Evolutionary conservation across 768 basidiomycete genomes (phyloP).

Genomic region (Amanita thiersii): DNA sequence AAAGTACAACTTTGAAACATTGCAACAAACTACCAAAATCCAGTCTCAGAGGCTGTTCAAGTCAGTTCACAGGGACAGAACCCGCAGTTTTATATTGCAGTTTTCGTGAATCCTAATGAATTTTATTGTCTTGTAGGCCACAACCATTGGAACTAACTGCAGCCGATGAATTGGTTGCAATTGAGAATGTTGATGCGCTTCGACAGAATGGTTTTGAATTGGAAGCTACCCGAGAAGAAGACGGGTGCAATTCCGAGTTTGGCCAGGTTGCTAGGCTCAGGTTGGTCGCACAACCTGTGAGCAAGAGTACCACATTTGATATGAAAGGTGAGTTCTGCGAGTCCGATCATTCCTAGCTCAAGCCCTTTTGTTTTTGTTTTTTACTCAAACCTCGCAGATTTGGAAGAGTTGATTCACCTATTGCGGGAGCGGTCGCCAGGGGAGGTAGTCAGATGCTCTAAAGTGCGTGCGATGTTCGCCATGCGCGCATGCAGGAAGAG

Average conservation of each 20-base stretch:
- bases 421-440: conserved; percentile 72
- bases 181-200: conserved; percentile 82
- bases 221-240: conserved; percentile 36
- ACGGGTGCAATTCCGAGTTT: conserved; percentile 22
- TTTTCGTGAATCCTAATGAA: no score
- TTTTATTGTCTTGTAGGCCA: no score
- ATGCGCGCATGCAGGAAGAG: conserved; percentile 94
- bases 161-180: conserved; percentile 79
- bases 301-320: conserved; percentile 86
- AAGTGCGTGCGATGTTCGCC: conserved; percentile 94
- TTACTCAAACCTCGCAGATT: conserved; percentile 39
- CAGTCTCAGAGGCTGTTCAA: conserved; percentile 77
- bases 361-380: neutral
- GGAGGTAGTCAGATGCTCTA: conserved; percentile 86
- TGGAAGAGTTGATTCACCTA: conserved; percentile 87
- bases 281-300: conserved; percentile 79
- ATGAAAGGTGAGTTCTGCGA: conserved; percentile 54
- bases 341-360: neutral
- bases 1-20: conserved; percentile 95
- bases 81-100: no score
- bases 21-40: conserved; percentile 87
- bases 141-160: conserved; percentile 76
- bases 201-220: conserved; percentile 88
- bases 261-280: conserved; percentile 40
- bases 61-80: conserved; percentile 32